Evolutionary conservation across 192 early-diverging fungal species (phyloP), one percentile per base, ranked within the genome.

Genomic region (Diversispora epigaea): DNA sequence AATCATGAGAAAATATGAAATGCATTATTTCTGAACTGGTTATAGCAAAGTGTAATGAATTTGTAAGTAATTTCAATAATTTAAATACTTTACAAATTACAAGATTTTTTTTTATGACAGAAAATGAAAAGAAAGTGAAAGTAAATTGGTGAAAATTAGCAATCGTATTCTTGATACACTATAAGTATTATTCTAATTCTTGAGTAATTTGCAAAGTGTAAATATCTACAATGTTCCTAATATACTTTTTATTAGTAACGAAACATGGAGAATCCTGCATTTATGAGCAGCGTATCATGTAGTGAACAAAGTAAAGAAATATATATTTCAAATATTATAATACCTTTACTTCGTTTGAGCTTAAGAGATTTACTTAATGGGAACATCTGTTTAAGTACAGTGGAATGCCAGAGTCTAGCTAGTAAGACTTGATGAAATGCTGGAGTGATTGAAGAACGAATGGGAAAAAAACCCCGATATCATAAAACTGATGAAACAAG

Each of bases 1-100:
- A 68, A 68, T 9, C 67, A 21, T 10, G 67, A 68, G 25, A 54
- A 68, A 47, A 68, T 21, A 68, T 68, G 67, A 68, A 68, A 68
- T 68, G 21, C 41, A 12, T n/a, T 49, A 2, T 68, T 9, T 21
- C 19, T 47, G 67, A 49, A 49, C 50, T 2, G 7, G 47, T 68
- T 68, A 49, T 52, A 52, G 4, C 19, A 50, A 68, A 68, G 22
- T 68, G 47, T 68, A 25, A 68, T 50, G 67, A 68, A 19, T 68
- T 68, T 68, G 19, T 68, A 22, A 22, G 9, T 49, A 52, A 50
- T 68, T 68, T 68, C 50, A 50, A 52, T 25, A 50, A 47, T 47
- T 47, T 15, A 6, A 50, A 15, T 22, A 50, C n/a, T 47, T 64
- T 21, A 64, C 4, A 21, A 6, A 4, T 5, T 44, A 64, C 9